Evolutionary conservation across 192 early-diverging fungal genomes (phyloP).

Genomic region (Entomortierella parvispora): DNA sequence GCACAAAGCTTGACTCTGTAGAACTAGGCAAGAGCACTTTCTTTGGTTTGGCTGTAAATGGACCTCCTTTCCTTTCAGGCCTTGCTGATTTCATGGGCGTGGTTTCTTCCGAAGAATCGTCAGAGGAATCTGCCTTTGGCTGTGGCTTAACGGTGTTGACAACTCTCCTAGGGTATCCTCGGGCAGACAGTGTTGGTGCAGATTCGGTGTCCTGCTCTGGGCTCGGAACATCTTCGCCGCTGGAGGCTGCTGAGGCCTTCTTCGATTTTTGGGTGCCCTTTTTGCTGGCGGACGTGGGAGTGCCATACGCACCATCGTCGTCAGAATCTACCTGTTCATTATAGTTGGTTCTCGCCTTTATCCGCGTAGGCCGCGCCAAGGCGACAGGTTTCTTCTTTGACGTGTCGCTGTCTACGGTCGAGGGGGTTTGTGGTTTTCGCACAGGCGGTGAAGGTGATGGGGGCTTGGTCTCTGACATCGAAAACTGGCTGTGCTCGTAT

Average conservation of each 20-base stretch:
- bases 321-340: conserved; percentile 40
- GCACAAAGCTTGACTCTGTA: conserved; percentile 37
- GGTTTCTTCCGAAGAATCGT: conserved; percentile 40
- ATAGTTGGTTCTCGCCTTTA: conserved; percentile 35
- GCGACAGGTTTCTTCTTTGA: conserved; percentile 14
- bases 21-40: conserved; percentile 32
- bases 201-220: conserved; percentile 29
- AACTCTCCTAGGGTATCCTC: conserved; percentile 33
- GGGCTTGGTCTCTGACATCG: conserved; percentile 41
- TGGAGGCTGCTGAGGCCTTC: conserved; percentile 22
- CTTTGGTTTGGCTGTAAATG: conserved; percentile 31
- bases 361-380: conserved; percentile 21
- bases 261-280: conserved; percentile 22
- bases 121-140: conserved; percentile 26
- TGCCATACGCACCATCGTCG: conserved; percentile 27
- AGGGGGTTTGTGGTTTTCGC: conserved; percentile 16
- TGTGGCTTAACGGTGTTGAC: conserved; percentile 18
- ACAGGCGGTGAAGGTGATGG: conserved; percentile 24
- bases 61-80: conserved; percentile 23
- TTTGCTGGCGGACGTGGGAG: conserved; percentile 11
- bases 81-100: conserved; percentile 17
- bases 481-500: conserved; percentile 53
- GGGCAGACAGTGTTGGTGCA: conserved; percentile 28
- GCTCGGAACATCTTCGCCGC: conserved; percentile 38
- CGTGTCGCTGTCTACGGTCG: conserved; percentile 22